Percentiles rank a stretch among this genome's conserved stretches.
phyloP scores from a whole-genome alignment of 2,329 filamentous ascomycete genomes.

The Gnomoniopsis sp. region DNA sequence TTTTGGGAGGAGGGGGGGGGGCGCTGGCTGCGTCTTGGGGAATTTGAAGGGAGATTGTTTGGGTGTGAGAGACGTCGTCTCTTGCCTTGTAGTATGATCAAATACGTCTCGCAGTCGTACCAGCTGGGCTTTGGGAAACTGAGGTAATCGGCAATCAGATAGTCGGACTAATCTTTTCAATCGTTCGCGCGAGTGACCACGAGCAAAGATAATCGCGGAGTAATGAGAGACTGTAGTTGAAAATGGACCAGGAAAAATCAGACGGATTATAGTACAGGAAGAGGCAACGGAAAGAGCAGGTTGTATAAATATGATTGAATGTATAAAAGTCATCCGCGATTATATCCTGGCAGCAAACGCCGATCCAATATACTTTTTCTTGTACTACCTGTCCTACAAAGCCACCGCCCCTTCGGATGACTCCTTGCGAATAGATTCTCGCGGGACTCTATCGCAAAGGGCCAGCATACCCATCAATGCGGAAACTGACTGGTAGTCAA shows the following conservation, averaged over 20 bases:
- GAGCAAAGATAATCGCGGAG: neutral
- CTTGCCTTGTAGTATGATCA: neutral
- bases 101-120: no score
- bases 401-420: no score
- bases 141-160: no score
- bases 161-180: neutral
- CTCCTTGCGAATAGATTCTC: no score
- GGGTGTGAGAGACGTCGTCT: neutral
- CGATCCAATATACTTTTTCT: no score
- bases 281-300: neutral
- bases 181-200: neutral
- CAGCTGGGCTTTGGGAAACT: no score
- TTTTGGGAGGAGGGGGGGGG: neutral
- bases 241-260: neutral
- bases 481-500: no score
- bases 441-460: neutral
- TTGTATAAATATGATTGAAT: no score
- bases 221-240: neutral
- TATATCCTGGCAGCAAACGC: no score
- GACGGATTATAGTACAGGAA: neutral
- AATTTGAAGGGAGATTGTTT: neutral
- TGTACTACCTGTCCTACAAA: no score
- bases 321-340: neutral
- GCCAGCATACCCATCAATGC: neutral
- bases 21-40: neutral